These are phyloP conservation scores for Pseudoscleropodium purum DNA, from an alignment of 225 moss, liverwort and hornwort genomes.

Conservation along the genomic window DNA sequence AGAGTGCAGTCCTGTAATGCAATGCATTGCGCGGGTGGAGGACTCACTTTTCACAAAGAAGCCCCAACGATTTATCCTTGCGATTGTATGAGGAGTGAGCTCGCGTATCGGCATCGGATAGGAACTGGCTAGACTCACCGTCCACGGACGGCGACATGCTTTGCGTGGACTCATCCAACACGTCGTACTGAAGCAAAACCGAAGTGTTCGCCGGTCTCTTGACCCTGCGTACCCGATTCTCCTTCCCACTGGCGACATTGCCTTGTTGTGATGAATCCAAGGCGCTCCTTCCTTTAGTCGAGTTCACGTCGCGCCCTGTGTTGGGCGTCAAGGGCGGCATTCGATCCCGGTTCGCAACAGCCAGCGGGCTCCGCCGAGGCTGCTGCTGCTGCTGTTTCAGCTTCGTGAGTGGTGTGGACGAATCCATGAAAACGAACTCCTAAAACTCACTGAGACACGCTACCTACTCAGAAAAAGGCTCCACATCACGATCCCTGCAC, in stretches of 20 bases:
- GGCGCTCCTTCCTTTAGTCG: slow-evolving; percentile 14
- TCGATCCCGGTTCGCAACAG: slow-evolving; percentile 18
- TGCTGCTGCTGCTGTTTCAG: slow-evolving; percentile 10
- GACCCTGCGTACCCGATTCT: slow-evolving; percentile 28
- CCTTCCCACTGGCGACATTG: slow-evolving; percentile 14
- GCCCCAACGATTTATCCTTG: slow-evolving; percentile 94
- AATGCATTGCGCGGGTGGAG: not conserved
- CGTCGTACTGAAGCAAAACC: slow-evolving; percentile 18
- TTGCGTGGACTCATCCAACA: slow-evolving; percentile 38
- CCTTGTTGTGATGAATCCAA: slow-evolving; percentile 5
- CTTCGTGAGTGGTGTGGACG: slow-evolving; percentile 14
- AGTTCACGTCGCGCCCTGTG: slow-evolving; percentile 34
- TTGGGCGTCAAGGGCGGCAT: slow-evolving; percentile 45
- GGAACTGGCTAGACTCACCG: slow-evolving; percentile 23
- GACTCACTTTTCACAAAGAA: slow-evolving; percentile 92
- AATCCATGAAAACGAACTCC: slow-evolving; percentile 14
- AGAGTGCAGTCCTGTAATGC: not conserved
- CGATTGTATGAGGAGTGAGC: slow-evolving; percentile 74
- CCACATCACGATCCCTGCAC: slow-evolving; percentile 14
- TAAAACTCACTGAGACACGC: not conserved
- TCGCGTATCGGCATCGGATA: slow-evolving; percentile 52
- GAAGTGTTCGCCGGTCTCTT: slow-evolving; percentile 13
- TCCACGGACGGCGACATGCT: slow-evolving; percentile 38
- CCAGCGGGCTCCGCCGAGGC: slow-evolving; percentile 29
- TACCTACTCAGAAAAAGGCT: not conserved